Evolutionary conservation across 805 yeast species (phyloP), one percentile per base, ranked within the genome.

Genomic region (Tetrapisispora arboricola): DNA sequence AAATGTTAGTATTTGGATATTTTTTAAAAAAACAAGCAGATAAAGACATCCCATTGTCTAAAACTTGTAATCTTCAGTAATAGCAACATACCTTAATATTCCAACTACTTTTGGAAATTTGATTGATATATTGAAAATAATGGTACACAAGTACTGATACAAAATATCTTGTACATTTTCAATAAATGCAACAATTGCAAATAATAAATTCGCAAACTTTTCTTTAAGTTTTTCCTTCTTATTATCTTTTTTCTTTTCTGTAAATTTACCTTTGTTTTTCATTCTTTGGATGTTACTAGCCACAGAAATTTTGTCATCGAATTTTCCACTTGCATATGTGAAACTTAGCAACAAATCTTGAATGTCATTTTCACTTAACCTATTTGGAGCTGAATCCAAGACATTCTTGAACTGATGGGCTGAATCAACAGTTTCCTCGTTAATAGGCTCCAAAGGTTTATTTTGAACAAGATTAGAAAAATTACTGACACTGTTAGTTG

Each of bases 71-170:
- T n/a, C n/a, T n/a, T n/a, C n/a, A n/a, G n/a, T 25, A 25, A 7
- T 6, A 25, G 12, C 13, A 24, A 49, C 58, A 54, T 54, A 54
- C 58, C 48, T 51, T 38, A 38, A 38, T 5, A 38, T 13, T 4
- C 41, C 41, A 9, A 38, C 26, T 8, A 38, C 15, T 26, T 26
- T 32, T 11, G 58, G 58, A 31, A 53, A 47, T 47, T 54, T 49
- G 30, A 53, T 38, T 35, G 53, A 51, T 27, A 51, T 27, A 39
- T 53, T 49, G 5, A 54, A 39, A 11, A 54, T 30, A 16, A 46
- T 33, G 10, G 48, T 39, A 53, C 60, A 55, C 28, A 55, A 43
- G 11, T 46, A 44, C 32, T 54, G 56, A 24, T 53, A 51, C 19
- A 44, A 4, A 25, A 40, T 47, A 7, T 45, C 27, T 39, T 55